Evolutionary conservation across 306 rosid genomes (phyloP).

Genomic region (Luffa acutangula): DNA sequence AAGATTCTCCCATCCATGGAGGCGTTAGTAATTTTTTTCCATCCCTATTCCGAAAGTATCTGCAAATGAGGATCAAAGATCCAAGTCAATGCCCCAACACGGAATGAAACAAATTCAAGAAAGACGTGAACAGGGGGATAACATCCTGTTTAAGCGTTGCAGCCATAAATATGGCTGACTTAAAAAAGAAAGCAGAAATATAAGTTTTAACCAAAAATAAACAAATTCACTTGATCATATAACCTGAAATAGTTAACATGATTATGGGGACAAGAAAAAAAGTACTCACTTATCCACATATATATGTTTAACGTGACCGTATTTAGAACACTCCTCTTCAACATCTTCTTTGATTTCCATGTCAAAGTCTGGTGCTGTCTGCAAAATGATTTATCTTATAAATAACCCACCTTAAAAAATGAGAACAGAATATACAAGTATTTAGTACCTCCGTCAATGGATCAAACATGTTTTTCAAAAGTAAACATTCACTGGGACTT

Average conservation of each 20-base stretch:
- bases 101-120: background rate
- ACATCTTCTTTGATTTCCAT: conserved; percentile 87
- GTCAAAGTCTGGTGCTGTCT: conserved; percentile 87
- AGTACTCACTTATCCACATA: conserved; percentile 88
- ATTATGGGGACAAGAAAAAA: background rate
- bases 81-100: conserved; percentile 6
- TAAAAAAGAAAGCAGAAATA: too few relatives aligned
- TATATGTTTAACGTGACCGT: conserved; percentile 81
- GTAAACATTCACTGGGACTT: conserved; percentile 78
- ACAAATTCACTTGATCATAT: background rate
- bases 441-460: conserved; percentile 72
- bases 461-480: conserved; percentile 93
- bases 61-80: conserved; percentile 6
- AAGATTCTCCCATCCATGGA: conserved; percentile 4
- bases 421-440: conserved; percentile 12
- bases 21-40: background rate
- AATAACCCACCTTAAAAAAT: conserved; percentile 1
- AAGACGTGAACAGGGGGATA: background rate
- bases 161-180: background rate
- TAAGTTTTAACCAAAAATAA: background rate
- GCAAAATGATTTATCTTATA: conserved; percentile 20
- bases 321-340: conserved; percentile 91
- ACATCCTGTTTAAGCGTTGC: background rate
- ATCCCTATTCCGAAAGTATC: conserved; percentile 8
- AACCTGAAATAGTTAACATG: background rate